Percentiles rank a stretch among this genome's conserved stretches.
phyloP scores from a whole-genome alignment of 352 stramenopile species.

The Phytophthora capsici region DNA sequence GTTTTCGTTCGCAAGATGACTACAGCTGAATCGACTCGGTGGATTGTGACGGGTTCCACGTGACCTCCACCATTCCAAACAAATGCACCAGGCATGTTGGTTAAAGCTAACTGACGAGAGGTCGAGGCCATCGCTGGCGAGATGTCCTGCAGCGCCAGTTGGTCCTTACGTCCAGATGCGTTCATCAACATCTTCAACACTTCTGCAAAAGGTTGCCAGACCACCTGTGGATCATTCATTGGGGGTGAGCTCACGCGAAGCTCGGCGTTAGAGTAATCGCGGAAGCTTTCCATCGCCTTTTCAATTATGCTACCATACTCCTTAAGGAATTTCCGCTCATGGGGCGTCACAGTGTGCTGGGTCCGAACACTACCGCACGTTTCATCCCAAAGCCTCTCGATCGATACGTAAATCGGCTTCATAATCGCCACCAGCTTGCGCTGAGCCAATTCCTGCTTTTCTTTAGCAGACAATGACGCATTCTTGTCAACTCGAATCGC shows the following conservation, averaged over 20 bases:
- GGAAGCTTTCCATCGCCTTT: slow-evolving; percentile 52
- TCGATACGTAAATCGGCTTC: slow-evolving; percentile 74
- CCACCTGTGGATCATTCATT: slow-evolving; percentile 22
- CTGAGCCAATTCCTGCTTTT: slow-evolving; percentile 72
- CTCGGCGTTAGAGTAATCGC: slow-evolving; percentile 47
- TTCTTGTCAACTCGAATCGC: slow-evolving; percentile 75
- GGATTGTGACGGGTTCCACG: slow-evolving; percentile 45
- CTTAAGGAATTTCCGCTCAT: slow-evolving; percentile 78
- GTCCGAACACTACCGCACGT: slow-evolving; percentile 51
- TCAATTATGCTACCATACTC: slow-evolving; percentile 65
- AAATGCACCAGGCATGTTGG: slow-evolving; percentile 65
- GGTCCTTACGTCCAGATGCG: slow-evolving; percentile 50
- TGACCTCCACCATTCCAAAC: slow-evolving; percentile 20
- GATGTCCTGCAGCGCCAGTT: slow-evolving; percentile 71
- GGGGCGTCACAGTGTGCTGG: slow-evolving; percentile 51
- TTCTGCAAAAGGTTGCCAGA: slow-evolving; percentile 81
- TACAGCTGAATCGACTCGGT: slow-evolving; percentile 47
- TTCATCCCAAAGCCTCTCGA: slow-evolving; percentile 71
- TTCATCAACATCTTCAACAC: slow-evolving; percentile 68
- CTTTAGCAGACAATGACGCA: slow-evolving; percentile 54
- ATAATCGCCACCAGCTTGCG: slow-evolving; percentile 86
- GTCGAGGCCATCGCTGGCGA: slow-evolving; percentile 65
- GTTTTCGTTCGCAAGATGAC: slow-evolving; percentile 81
- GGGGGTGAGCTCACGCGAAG: slow-evolving; percentile 21
- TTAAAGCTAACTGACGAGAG: slow-evolving; percentile 41